Evolutionary conservation across 495 filamentous ascomycete species (phyloP).

Genomic region (Podospora didyma): DNA sequence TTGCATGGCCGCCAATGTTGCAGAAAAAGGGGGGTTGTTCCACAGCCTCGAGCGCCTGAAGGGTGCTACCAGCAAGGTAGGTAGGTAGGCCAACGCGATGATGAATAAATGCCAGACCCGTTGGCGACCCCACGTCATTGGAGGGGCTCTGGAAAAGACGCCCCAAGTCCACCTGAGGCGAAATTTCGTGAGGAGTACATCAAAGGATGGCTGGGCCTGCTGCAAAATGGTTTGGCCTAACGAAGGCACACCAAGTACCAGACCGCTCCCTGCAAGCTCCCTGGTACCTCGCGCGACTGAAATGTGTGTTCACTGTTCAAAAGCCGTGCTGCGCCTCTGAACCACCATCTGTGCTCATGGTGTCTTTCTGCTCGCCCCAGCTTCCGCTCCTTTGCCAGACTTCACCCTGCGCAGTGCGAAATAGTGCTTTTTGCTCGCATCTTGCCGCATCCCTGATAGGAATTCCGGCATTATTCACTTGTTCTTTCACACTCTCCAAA

Average conservation of each 20-base stretch:
- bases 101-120: neutral
- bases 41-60: neutral
- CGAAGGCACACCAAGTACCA: neutral
- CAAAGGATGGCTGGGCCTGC: neutral
- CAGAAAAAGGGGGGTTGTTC: neutral
- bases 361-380: neutral
- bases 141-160: conserved; percentile 12
- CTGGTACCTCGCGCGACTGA: neutral
- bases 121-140: conserved; percentile 19
- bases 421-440: too few species aligned
- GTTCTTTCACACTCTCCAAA: neutral
- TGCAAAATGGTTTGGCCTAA: neutral
- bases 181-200: neutral
- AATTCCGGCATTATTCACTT: neutral
- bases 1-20: neutral
- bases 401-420: neutral
- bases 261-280: neutral
- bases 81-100: neutral
- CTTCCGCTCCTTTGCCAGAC: neutral
- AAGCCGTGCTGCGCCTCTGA: neutral
- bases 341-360: neutral
- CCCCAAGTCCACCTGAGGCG: neutral
- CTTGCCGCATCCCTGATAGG: neutral
- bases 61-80: too few species aligned
- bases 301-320: neutral